Conservation (phyloP, 2,329 filamentous ascomycete species). For the Paecilomyces formosus region DNA sequence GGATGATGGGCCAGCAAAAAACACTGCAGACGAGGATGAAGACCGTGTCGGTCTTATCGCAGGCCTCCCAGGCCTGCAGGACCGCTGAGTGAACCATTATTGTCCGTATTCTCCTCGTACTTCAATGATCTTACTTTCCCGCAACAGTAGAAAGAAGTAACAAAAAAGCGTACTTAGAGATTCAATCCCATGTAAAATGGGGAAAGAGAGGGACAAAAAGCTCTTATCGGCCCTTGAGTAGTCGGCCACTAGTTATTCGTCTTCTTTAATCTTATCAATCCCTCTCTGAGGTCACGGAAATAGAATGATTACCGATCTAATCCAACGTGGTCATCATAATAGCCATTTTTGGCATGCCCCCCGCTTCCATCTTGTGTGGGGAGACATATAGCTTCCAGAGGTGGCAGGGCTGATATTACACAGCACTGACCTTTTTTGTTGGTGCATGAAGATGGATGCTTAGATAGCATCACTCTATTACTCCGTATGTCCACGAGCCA, state of each 20-base stretch:
- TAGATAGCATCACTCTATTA: too few relatives aligned
- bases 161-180: background rate
- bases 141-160: background rate
- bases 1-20: constrained; percentile 47
- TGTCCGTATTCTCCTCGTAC: background rate
- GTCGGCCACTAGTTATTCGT: background rate
- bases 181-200: background rate
- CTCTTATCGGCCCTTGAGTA: background rate
- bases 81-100: constrained; percentile 10
- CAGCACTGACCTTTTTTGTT: too few relatives aligned
- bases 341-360: background rate
- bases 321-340: background rate
- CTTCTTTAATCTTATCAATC: background rate
- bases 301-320: background rate
- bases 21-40: constrained; percentile 46
- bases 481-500: too few relatives aligned
- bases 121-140: background rate
- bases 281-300: background rate
- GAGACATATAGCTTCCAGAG: background rate
- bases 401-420: background rate
- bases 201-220: background rate
- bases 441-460: too few relatives aligned
- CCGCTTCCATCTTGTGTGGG: background rate
- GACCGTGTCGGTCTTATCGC: constrained; percentile 45
- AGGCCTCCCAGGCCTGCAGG: constrained; percentile 43